Base-by-base conservation (phyloP, 371 early-diverging fungal genomes). In the Parasitella parasitica region DNA sequence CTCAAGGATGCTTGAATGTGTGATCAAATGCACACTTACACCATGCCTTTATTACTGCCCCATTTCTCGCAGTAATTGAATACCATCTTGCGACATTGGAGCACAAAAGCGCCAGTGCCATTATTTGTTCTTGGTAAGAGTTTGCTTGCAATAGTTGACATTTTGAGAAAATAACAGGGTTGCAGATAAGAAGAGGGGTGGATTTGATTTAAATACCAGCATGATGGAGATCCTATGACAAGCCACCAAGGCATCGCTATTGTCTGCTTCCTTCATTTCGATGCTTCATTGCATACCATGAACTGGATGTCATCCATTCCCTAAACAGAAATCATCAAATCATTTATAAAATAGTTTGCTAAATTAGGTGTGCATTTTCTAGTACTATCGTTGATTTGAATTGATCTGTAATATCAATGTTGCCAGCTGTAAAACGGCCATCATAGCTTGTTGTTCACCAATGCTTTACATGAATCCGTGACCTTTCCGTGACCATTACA, bases 1-100 rank as follows among this genome's bases (percentile, higher is more conserved):
- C 48, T n/a, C 58, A 57, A 35, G 49, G 58, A 36, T 7, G 12
- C 1, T 9, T 30, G 9, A 6, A 16, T 7, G 0, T 41, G n/a
- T 8, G 16, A 0, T 2, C 9, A 48, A 48, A 5, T 36, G 26
- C 1, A 16, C 16, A 63, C 79, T 80, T 86, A 90, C 90, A 88
- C 78, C 86, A 92, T 90, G 57, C 91, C 89, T 57, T 84, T 82
- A 75, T 89, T 91, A 72, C 91, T 90, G 52, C 92, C 93, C 71
- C 91, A 86, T 51, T 86, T 89, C 73, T 94, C 94, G 70, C 94
- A 93, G 67, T 94, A 94, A 65, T 90, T 85, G 69, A 94, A 91
- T 18, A 92, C 92, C 30, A 94, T 70, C 54, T 87, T 91, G 27
- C 90, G 86, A 67, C 92, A 92, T 64, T 89, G 92, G 35, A 90